A percentile compares a stretch with the other conserved stretches of the same genome.
phyloP scores from a whole-genome alignment of 345 rosid genomes.

The Hibiscus mutabilis region DNA sequence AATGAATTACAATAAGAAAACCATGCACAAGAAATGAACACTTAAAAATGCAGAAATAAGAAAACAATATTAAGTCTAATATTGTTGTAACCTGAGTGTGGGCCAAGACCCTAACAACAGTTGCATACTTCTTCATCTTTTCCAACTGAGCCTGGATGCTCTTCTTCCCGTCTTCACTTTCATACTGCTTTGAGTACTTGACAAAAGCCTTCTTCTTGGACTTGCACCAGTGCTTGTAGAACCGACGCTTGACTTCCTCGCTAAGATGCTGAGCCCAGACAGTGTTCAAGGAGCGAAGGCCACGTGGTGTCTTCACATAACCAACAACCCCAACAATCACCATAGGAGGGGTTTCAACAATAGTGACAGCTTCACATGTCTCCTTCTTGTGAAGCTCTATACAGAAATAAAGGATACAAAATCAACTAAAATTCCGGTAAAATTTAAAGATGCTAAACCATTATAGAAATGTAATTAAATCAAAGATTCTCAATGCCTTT shows the following conservation, averaged over 20 bases:
- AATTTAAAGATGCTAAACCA: neutral
- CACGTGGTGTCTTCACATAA: constrained; percentile 70
- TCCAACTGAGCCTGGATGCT: constrained; percentile 54
- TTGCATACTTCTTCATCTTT: constrained; percentile 68
- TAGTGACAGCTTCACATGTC: constrained; percentile 82
- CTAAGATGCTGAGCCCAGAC: constrained; percentile 91
- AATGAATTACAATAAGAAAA: neutral
- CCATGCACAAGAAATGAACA: neutral
- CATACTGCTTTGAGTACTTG: constrained; percentile 50
- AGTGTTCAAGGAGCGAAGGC: constrained; percentile 68
- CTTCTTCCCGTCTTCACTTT: constrained; percentile 63
- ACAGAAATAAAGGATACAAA: neutral
- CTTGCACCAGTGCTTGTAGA: constrained; percentile 82
- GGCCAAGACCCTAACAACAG: constrained; percentile 74
- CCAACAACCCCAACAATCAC: constrained; percentile 80
- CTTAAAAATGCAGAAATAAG: neutral
- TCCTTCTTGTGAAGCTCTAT: constrained; percentile 90
- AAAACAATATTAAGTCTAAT: neutral
- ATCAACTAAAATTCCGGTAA: neutral
- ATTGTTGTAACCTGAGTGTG: constrained; percentile 59
- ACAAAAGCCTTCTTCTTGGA: constrained; percentile 89
- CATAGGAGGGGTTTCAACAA: constrained; percentile 79
- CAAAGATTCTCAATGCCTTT: neutral
- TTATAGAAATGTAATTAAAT: neutral
- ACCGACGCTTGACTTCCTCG: constrained; percentile 73